Evolutionary conservation across 2,329 filamentous ascomycete species (phyloP).

Genomic region (Coniochaeta pulveracea): DNA sequence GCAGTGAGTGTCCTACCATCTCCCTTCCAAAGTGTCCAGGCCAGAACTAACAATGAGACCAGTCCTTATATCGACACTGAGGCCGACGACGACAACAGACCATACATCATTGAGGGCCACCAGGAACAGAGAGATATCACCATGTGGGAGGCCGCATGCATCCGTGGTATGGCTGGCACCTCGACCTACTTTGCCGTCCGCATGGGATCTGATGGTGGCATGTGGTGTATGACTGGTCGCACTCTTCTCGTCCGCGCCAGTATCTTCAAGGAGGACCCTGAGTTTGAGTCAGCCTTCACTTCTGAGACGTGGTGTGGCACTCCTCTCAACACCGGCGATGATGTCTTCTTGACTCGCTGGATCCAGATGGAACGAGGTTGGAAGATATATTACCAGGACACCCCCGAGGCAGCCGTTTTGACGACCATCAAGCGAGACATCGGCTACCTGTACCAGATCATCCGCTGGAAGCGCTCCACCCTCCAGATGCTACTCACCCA

Average conservation of each 20-base stretch:
- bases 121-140: conserved; percentile 12
- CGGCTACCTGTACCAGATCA: conserved; percentile 12
- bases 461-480: conserved; percentile 15
- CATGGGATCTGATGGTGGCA: conserved; percentile 12
- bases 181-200: conserved; percentile 10
- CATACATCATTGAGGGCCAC: conserved; percentile 1
- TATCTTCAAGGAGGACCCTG: conserved; percentile 11
- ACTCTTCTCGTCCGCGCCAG: conserved; percentile 16
- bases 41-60: not conserved
- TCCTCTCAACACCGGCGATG: conserved; percentile 14
- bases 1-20: not conserved
- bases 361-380: conserved; percentile 13
- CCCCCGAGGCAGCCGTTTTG: conserved; percentile 11
- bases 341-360: conserved; percentile 17
- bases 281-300: conserved; percentile 13
- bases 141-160: conserved; percentile 16
- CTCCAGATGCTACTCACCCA: conserved; percentile 7
- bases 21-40: not conserved
- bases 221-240: conserved; percentile 16
- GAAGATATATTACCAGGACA: conserved; percentile 15
- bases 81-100: not conserved
- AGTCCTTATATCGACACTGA: not conserved
- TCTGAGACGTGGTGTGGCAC: conserved; percentile 13
- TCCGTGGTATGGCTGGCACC: conserved; percentile 13
- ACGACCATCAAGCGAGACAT: conserved; percentile 12